phyloP scores from a whole-genome alignment of 768 basidiomycete genomes.

The Termitomyces eurrhizus region DNA sequence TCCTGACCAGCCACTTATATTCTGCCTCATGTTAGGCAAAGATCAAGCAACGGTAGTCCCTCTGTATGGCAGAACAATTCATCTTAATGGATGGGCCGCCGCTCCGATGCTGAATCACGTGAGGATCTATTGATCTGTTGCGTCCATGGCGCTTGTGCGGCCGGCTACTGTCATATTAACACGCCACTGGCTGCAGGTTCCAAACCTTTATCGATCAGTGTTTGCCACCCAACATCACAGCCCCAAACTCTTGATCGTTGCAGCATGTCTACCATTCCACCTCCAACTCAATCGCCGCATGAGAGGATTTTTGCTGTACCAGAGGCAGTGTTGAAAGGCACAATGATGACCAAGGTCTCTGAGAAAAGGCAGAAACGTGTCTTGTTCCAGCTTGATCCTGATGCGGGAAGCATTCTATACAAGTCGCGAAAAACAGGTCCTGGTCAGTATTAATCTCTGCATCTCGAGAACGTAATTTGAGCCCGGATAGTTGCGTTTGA shows the following conservation, averaged over 20 bases:
- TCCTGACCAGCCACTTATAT: not conserved
- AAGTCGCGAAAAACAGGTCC: slow-evolving; percentile 58
- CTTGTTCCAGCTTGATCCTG: slow-evolving; percentile 67
- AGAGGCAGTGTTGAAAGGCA: slow-evolving; percentile 33
- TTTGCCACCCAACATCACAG: not conserved
- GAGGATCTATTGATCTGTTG: slow-evolving; percentile 1
- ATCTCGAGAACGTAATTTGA: not conserved
- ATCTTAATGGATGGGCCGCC: no score
- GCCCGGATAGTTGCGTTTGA: slow-evolving; percentile 69
- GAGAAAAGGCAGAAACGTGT: slow-evolving; percentile 67
- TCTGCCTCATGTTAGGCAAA: not conserved
- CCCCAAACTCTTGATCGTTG: not conserved
- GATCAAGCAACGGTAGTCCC: not conserved
- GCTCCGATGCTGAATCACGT: not conserved
- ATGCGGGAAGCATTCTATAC: slow-evolving; percentile 73
- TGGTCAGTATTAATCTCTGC: slow-evolving; percentile 37
- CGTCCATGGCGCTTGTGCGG: not conserved
- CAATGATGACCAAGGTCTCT: slow-evolving; percentile 78
- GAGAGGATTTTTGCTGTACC: slow-evolving; percentile 10
- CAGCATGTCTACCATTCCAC: not conserved
- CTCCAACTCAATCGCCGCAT: not conserved
- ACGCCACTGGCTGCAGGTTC: not conserved
- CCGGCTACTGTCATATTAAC: not conserved
- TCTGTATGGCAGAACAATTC: no score
- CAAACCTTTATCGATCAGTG: not conserved